A percentile compares a stretch with the other conserved stretches of the same genome.
Conservation (phyloP, 2,329 filamentous ascomycete genomes). For the Diaporthe citri region DNA sequence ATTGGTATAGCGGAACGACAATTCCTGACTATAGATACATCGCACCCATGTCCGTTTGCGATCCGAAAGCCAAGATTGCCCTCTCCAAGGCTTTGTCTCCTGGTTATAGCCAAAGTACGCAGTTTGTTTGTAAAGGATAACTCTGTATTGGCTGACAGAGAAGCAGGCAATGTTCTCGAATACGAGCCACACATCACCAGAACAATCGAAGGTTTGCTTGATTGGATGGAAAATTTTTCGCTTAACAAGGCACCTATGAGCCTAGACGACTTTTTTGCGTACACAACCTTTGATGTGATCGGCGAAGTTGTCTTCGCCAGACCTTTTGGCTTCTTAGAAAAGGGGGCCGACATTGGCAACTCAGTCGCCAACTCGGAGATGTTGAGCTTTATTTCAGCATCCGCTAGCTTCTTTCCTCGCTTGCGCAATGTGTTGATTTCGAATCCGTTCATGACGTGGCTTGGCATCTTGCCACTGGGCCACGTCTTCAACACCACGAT, state of each 20-base stretch:
- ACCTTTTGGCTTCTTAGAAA: conserved; percentile 47
- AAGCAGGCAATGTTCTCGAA: conserved; percentile 39
- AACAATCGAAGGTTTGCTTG: conserved; percentile 39
- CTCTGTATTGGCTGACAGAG: neutral
- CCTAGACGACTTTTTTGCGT: conserved; percentile 44
- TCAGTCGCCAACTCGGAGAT: conserved; percentile 4
- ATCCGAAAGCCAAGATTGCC: conserved; percentile 51
- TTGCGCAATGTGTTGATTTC: conserved; percentile 44
- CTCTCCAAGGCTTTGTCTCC: conserved; percentile 50
- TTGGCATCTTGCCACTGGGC: conserved; percentile 44
- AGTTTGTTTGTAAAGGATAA: conserved; percentile 40
- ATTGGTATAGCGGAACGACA: conserved; percentile 17
- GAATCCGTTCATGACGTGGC: conserved; percentile 46
- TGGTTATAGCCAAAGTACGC: conserved; percentile 47
- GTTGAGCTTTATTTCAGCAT: conserved; percentile 39
- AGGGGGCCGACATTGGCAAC: conserved; percentile 47
- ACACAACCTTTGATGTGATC: conserved; percentile 49
- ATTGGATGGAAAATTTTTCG: conserved; percentile 42
- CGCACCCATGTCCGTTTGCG: conserved; percentile 54
- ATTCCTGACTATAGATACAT: conserved; percentile 49
- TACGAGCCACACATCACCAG: conserved; percentile 42
- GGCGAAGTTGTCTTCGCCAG: conserved; percentile 50
- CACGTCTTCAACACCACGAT: conserved; percentile 43
- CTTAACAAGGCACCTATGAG: conserved; percentile 36
- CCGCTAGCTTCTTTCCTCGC: conserved; percentile 41